Evolutionary conservation across 257 asterid species (phyloP), one percentile per base, ranked within the genome.

Genomic region (Plantago major): DNA sequence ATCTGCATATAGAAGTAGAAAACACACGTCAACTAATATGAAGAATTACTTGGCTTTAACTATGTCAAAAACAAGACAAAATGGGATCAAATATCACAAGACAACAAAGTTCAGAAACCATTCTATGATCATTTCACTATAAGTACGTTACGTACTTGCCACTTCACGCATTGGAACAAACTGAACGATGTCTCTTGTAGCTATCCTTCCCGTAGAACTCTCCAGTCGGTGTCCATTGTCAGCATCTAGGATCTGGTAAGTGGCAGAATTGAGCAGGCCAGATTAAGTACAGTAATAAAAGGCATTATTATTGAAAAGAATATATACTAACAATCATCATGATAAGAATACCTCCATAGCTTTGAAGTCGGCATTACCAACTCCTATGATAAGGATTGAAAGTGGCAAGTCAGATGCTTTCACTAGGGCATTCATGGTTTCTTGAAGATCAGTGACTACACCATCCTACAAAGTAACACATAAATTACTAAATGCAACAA

Each of bases 161-260:
- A 83, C 85, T 70, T 88, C 90, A 10, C 92, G 84, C 86, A 88
- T 79, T n/a, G 96, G 95, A 81, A 85, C 88, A 54, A 88, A 88
- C 77, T 85, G 92, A 67, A 88, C 92, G 13, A 84, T 82, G 74
- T 88, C 96, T 44, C 95, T 72, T 28, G 95, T 78, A 49, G 96
- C 92, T 62, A 88, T 52, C 79, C 96, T 76, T 60, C 96, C 92
- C 0, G 75, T 78, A n/a, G 76, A 71, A 62, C 92, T 78, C 79
- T 88, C 95, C 13, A 88, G 46, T 7, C 90, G 82, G 4, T 26
- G 56, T 40, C 95, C 93, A 52, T 73, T 78, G 69, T 88, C 96
- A 58, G 95, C 96, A 58, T 88, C 96, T 42, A 88, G 88, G 73
- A 85, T 73, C 96, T 87, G 40, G 48, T 33, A 33, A 6, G 7